These are phyloP conservation scores for Vitis cinerea DNA, from an alignment of 164 flowering plant genomes.

Conservation along the genomic window DNA sequence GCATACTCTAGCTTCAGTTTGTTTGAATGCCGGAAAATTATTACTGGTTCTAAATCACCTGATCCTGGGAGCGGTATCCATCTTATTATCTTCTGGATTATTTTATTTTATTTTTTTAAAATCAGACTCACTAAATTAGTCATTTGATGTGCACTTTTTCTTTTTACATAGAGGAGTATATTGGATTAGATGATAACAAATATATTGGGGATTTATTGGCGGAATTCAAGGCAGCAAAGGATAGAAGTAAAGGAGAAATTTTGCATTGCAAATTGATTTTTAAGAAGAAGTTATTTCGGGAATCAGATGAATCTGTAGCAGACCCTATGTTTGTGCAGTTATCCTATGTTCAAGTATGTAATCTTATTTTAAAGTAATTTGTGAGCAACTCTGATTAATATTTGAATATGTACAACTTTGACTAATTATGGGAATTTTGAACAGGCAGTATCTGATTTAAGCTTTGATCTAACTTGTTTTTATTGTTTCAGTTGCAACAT, in stretches of 20 bases:
- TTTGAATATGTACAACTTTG: too few relatives aligned
- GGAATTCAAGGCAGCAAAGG: constrained; percentile 92
- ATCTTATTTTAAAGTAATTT: neutral
- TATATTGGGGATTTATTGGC: constrained; percentile 93
- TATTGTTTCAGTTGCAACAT: constrained; percentile 81
- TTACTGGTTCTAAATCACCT: constrained; percentile 76
- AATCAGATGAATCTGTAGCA: constrained; percentile 89
- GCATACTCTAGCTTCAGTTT: constrained; percentile 90
- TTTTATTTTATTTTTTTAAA: neutral
- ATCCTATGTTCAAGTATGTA: constrained; percentile 89
- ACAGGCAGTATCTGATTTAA: neutral
- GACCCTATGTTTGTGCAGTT: constrained; percentile 96
- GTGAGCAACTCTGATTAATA: neutral
- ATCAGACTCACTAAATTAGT: neutral
- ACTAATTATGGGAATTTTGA: too few relatives aligned
- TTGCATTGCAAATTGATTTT: constrained; percentile 87
- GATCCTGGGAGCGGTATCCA: constrained; percentile 81
- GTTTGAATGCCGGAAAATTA: constrained; percentile 93
- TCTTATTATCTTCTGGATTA: constrained; percentile 10
- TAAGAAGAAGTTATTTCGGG: constrained; percentile 91
- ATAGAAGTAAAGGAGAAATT: constrained; percentile 93
- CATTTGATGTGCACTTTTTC: constrained; percentile 13
- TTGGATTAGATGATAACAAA: constrained; percentile 92
- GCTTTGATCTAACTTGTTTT: constrained; percentile 13
- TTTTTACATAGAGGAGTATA: constrained; percentile 72